Conservation (phyloP, 2,329 filamentous ascomycete genomes). For the Coniochaeta pulveracea region DNA sequence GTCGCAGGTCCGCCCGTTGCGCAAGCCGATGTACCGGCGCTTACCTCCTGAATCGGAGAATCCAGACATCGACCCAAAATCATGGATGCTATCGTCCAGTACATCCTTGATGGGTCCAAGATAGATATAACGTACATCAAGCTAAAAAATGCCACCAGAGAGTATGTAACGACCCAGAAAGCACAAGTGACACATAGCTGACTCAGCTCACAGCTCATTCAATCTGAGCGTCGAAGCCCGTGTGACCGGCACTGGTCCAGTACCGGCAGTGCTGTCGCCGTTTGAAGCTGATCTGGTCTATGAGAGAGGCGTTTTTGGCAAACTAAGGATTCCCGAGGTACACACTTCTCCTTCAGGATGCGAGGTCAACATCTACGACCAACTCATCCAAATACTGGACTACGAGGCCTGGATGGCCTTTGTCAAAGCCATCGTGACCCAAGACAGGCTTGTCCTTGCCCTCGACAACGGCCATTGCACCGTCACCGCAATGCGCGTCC, state of each 20-base stretch:
- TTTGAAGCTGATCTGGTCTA: constrained; percentile 19
- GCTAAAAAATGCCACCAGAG: constrained; percentile 17
- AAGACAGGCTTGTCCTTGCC: constrained; percentile 16
- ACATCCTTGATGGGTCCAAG: constrained; percentile 15
- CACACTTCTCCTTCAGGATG: constrained; percentile 17
- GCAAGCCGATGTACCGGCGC: background rate
- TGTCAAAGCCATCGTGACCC: constrained; percentile 17
- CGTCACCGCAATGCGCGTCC: constrained; percentile 14
- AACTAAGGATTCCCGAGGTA: constrained; percentile 17
- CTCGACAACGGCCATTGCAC: constrained; percentile 18
- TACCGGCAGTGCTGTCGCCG: constrained; percentile 18
- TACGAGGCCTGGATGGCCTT: constrained; percentile 17
- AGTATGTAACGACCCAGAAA: constrained; percentile 14
- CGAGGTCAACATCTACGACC: constrained; percentile 15
- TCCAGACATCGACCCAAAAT: background rate
- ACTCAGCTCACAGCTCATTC: constrained; percentile 15
- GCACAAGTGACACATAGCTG: background rate
- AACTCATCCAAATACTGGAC: constrained; percentile 18
- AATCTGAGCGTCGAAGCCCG: constrained; percentile 17
- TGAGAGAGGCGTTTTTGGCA: constrained; percentile 17
- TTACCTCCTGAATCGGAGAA: background rate
- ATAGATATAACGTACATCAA: constrained; percentile 18
- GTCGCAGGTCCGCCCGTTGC: too few relatives aligned
- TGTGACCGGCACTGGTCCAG: constrained; percentile 18
- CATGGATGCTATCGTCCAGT: constrained; percentile 17